Conservation (phyloP, 345 rosid species). For the Balakata baccata region DNA sequence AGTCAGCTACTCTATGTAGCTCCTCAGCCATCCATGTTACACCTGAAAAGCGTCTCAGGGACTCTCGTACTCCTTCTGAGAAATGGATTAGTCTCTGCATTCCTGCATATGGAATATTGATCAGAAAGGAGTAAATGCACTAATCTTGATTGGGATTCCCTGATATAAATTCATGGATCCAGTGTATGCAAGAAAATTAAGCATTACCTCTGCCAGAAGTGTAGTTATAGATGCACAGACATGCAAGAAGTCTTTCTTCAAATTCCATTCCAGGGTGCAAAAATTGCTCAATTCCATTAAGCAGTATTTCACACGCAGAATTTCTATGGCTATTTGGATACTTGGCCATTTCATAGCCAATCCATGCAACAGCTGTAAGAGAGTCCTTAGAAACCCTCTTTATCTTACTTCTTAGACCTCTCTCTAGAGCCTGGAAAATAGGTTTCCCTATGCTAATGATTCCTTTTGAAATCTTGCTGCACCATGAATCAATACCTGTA, state of each 20-base stretch:
- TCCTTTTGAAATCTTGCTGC: conserved; percentile 61
- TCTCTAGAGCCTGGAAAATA: conserved; percentile 47
- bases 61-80: conserved; percentile 84
- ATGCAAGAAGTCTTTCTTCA: conserved; percentile 79
- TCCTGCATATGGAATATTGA: conserved; percentile 41
- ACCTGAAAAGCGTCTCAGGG: conserved; percentile 74
- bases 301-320: conserved; percentile 64
- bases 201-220: conserved; percentile 78
- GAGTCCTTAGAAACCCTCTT: conserved; percentile 58
- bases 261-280: conserved; percentile 83
- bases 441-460: conserved; percentile 50
- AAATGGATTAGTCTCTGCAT: conserved; percentile 72
- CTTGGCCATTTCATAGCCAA: conserved; percentile 68
- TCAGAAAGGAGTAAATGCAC: conserved; percentile 7
- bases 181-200: too few species aligned
- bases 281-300: conserved; percentile 58
- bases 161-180: too few species aligned
- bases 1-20: conserved; percentile 74
- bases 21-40: conserved; percentile 97
- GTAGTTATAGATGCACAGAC: conserved; percentile 80
- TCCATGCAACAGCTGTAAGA: conserved; percentile 67
- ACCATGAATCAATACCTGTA: conserved; percentile 60
- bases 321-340: conserved; percentile 47
- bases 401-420: conserved; percentile 60
- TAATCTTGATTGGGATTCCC: neutral